phyloP scores from a whole-genome alignment of 148 eudicot species.

The Drosera capensis region DNA sequence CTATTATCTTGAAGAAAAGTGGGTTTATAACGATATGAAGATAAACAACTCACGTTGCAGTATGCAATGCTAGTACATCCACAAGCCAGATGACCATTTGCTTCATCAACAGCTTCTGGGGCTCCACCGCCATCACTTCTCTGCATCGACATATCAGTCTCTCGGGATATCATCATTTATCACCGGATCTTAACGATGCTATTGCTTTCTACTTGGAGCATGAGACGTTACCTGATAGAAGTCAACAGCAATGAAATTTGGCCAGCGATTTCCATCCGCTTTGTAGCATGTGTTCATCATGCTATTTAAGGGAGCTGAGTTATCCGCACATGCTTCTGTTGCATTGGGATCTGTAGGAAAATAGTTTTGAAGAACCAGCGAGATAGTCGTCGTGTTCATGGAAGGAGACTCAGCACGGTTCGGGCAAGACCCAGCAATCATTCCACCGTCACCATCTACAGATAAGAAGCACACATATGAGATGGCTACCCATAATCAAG shows the following conservation, averaged over 20 bases:
- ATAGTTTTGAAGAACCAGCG: conserved; percentile 75
- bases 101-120: conserved; percentile 79
- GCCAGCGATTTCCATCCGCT: conserved; percentile 77
- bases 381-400: conserved; percentile 34
- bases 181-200: too few species aligned
- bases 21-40: background rate
- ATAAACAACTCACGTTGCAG: conserved; percentile 58
- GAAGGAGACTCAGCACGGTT: conserved; percentile 59
- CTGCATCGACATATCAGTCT: conserved; percentile 21
- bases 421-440: conserved; percentile 52
- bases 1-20: too few species aligned
- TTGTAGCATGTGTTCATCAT: conserved; percentile 53
- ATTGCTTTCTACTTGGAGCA: background rate
- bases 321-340: conserved; percentile 56
- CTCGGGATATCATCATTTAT: background rate
- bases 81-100: conserved; percentile 79
- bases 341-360: conserved; percentile 43
- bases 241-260: conserved; percentile 85
- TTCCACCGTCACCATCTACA: conserved; percentile 78
- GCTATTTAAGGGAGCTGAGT: conserved; percentile 47
- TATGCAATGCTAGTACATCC: conserved; percentile 70
- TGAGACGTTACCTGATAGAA: conserved; percentile 47
- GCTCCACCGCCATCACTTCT: conserved; percentile 94
- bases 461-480: too few species aligned
- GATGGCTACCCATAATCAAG: too few species aligned